Evolutionary conservation across 2,329 filamentous ascomycete species (phyloP).

Genomic region (Nothopassalora personata): DNA sequence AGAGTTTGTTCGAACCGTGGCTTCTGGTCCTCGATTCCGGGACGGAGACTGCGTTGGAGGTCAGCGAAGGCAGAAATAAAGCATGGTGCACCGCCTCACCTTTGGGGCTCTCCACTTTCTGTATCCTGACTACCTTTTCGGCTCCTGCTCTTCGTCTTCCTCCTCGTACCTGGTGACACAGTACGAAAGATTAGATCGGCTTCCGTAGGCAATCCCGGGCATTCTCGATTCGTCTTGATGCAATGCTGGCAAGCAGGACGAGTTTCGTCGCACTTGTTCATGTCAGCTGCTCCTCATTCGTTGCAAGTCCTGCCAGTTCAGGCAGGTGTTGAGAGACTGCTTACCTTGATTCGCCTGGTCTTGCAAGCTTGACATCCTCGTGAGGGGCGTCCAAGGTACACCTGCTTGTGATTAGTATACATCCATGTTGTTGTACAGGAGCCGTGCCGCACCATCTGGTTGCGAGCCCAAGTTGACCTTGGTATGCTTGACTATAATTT

Average conservation of each 20-base stretch:
- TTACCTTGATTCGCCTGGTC: conserved; percentile 12
- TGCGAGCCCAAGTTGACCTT: too few relatives aligned
- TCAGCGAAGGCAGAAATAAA: not conserved
- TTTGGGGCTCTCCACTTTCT: not conserved
- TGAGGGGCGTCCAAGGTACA: conserved; percentile 13
- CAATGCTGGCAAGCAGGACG: conserved; percentile 11
- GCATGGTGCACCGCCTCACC: not conserved
- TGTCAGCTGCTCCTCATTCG: not conserved
- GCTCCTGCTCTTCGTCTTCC: conserved; percentile 1
- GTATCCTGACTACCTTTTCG: conserved; percentile 1
- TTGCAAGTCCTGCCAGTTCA: not conserved
- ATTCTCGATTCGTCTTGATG: conserved; percentile 9
- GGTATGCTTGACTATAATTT: not conserved
- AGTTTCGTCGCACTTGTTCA: conserved; percentile 10
- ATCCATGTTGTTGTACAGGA: not conserved
- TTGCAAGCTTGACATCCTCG: conserved; percentile 12
- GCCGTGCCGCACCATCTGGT: not conserved
- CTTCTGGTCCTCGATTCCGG: conserved; percentile 5
- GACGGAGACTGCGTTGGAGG: conserved; percentile 4
- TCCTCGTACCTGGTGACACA: conserved; percentile 4
- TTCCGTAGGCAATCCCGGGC: conserved; percentile 12
- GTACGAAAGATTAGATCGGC: conserved; percentile 14
- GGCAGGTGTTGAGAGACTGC: conserved; percentile 1
- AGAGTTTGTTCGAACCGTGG: not conserved
- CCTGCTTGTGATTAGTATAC: conserved; percentile 1